Base-by-base conservation (phyloP, 2,329 filamentous ascomycete genomes). In the Cercospora citrullina region DNA sequence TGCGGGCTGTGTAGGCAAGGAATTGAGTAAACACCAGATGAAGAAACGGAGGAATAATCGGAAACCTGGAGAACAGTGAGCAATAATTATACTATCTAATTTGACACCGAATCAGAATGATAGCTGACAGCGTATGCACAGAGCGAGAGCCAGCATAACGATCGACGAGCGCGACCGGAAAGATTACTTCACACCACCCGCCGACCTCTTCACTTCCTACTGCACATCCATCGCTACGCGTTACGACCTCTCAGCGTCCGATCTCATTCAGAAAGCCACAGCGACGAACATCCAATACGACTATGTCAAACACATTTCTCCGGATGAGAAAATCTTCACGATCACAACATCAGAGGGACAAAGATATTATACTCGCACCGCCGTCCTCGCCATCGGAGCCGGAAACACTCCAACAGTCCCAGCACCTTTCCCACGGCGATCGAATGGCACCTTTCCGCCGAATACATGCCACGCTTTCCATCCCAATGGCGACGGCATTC, bases 21-120 rank as follows among this genome's bases (percentile, higher is more conserved):
- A 93, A 74, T 78, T 93, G 66, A 93, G 90, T 81, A 94, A 94
- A 80, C 90, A 94, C 77, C 85, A 87, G 67, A 83, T 81, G 77
- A 90, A 89, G 81, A 93, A 92, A 83, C 87, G 88, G 77, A 80
- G 69, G 28, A 71, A 72, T 9, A 63, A 63, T 31, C 59, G 69
- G 12, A 55, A 55, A 30, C 51, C 58, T 14, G 69, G 71, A 3
- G 71, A 72, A 48, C 70, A 68, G 67, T 71, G 60, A 14, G 33
- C 33, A 33, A 14, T 8, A 30, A 30, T 8, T 7, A 7, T 30
- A 30, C 28, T 30, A 7, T 30, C 28, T 30, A 8, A 30, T 30
- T 8, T 30, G 28, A 30, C 5, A 30, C 28, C 28, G 28, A 30
- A 8, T 8, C 28, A 30, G 7, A 30, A 30, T 30, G 28, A 30